A percentile compares a stretch with the other conserved stretches of the same genome.
phyloP scores from a whole-genome alignment of 257 asterid genomes.

The Perilla frutescens region DNA sequence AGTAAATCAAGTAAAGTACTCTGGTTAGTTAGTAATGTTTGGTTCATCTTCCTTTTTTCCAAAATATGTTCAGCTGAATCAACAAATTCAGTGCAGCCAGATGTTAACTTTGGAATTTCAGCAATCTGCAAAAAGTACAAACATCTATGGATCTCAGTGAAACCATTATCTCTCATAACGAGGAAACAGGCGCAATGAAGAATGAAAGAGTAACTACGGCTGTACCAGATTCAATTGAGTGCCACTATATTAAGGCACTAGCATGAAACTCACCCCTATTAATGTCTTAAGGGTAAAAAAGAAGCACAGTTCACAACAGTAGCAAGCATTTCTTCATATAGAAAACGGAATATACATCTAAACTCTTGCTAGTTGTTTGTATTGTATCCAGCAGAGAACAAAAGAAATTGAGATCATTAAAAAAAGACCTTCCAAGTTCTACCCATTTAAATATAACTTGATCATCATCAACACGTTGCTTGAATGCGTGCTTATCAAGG shows the following conservation, averaged over 20 bases:
- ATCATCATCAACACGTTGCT: neutral
- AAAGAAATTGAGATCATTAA: neutral
- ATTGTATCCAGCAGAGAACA: slow-evolving; percentile 7
- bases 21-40: slow-evolving; percentile 80
- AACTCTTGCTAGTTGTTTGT: neutral
- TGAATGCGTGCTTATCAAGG: neutral
- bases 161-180: slow-evolving; percentile 12
- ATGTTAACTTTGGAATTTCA: slow-evolving; percentile 88
- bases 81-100: slow-evolving; percentile 90
- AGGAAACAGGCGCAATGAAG: slow-evolving; percentile 13
- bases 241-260: slow-evolving; percentile 12
- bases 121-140: slow-evolving; percentile 67
- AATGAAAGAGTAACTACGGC: slow-evolving; percentile 5
- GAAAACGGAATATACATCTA: neutral
- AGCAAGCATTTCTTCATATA: neutral
- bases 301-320: neutral
- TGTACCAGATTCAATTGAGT: neutral
- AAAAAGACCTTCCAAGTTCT: slow-evolving; percentile 2
- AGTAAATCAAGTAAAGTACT: slow-evolving; percentile 97
- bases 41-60: slow-evolving; percentile 98
- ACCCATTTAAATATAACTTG: neutral
- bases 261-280: neutral
- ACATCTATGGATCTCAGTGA: slow-evolving; percentile 27
- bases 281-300: neutral
- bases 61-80: slow-evolving; percentile 85